Percentiles rank a stretch among this genome's conserved stretches.
Evolutionary conservation across 139 green algal species (phyloP).

Genomic region (Closterium sp.): DNA sequence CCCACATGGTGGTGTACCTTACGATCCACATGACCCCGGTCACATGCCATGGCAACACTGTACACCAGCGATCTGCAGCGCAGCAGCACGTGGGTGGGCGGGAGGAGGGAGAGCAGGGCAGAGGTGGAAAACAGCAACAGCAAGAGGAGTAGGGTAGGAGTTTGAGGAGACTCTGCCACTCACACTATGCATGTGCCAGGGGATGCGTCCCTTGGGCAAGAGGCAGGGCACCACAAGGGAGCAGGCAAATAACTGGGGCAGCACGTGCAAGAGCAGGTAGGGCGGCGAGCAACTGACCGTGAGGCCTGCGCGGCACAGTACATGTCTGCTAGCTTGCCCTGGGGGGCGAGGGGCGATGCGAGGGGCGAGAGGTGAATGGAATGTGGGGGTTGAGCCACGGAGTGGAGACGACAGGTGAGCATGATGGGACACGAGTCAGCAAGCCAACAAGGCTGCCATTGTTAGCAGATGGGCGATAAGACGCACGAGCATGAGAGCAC

Average conservation of each 20-base stretch:
- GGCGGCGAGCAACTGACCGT: slow-evolving; percentile 6
- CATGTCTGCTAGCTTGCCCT: slow-evolving; percentile 92
- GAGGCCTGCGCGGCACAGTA: slow-evolving; percentile 61
- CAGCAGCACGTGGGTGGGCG: background rate
- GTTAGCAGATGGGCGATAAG: too few relatives aligned
- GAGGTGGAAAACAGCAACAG: too few relatives aligned
- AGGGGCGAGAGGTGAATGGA: background rate
- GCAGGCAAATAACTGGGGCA: background rate
- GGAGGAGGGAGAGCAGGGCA: background rate
- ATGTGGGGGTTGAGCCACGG: background rate
- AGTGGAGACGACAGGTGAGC: background rate
- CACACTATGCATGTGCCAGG: too few relatives aligned
- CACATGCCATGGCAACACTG: slow-evolving; percentile 54
- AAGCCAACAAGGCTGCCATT: background rate
- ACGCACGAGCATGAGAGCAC: background rate
- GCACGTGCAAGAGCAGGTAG: background rate
- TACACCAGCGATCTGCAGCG: slow-evolving; percentile 62
- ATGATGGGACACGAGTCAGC: background rate
- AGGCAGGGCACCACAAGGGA: too few relatives aligned
- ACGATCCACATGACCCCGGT: slow-evolving; percentile 60
- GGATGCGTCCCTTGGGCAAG: too few relatives aligned
- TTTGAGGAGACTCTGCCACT: too few relatives aligned
- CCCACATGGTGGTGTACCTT: slow-evolving; percentile 25
- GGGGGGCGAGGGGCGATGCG: background rate
- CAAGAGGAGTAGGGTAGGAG: too few relatives aligned